Evolutionary conservation across 495 filamentous ascomycete species (phyloP).

Genomic region (Aspergillus diversus): DNA sequence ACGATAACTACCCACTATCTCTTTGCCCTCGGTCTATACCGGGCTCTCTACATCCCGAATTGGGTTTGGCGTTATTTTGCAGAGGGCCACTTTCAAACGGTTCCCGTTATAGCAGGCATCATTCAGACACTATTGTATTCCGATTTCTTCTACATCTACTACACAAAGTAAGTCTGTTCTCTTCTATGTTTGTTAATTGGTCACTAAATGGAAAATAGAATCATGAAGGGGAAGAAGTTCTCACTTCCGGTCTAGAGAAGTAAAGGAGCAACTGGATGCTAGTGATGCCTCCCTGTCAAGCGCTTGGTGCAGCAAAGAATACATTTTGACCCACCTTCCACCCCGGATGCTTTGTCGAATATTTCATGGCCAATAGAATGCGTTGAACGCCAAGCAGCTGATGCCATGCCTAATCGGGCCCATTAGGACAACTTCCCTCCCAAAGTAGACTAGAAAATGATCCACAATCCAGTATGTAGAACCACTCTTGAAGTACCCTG

Average conservation of each 20-base stretch:
- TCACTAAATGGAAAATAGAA: slow-evolving; percentile 45
- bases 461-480: not conserved
- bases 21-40: slow-evolving; percentile 90
- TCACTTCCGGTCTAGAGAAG: slow-evolving; percentile 72
- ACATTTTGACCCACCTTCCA: not conserved
- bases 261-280: not conserved
- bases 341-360: not conserved
- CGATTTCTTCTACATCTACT: slow-evolving; percentile 99
- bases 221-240: slow-evolving; percentile 87
- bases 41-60: slow-evolving; percentile 96
- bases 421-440: not conserved
- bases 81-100: slow-evolving; percentile 76
- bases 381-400: too few species aligned
- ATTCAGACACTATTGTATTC: slow-evolving; percentile 95
- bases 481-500: not conserved
- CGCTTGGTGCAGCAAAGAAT: not conserved
- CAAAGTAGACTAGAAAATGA: not conserved
- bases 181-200: slow-evolving; percentile 3
- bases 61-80: slow-evolving; percentile 89
- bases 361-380: not conserved
- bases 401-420: too few species aligned
- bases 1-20: slow-evolving; percentile 98
- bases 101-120: slow-evolving; percentile 83
- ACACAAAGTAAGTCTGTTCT: slow-evolving; percentile 70
- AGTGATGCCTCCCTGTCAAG: not conserved